Evolutionary conservation across 306 rosid genomes (phyloP).

Genomic region (Prinsepia uniflora): DNA sequence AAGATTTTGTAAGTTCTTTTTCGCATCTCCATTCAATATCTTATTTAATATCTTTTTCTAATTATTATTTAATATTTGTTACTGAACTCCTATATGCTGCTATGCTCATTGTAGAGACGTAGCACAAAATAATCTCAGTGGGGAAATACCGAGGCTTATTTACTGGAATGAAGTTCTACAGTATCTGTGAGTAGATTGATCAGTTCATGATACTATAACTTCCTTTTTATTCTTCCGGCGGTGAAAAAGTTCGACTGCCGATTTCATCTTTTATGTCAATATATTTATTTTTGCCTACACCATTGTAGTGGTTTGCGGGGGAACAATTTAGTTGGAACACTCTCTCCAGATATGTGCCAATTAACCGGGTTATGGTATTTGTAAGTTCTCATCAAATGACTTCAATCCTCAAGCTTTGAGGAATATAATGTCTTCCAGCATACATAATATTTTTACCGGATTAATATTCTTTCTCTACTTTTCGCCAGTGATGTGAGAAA

Average conservation of each 20-base stretch:
- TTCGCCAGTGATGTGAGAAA: conserved; percentile 83
- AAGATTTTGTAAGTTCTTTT: conserved; percentile 68
- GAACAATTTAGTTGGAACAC: conserved; percentile 78
- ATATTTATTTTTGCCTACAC: not conserved
- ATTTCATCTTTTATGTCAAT: not conserved
- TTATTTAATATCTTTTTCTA: not conserved
- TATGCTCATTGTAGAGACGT: conserved; percentile 53
- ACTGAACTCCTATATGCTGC: conserved; percentile 13
- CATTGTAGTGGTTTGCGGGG: conserved; percentile 77
- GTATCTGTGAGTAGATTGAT: conserved; percentile 67
- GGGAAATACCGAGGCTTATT: conserved; percentile 94
- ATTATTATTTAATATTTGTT: not conserved
- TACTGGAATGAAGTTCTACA: conserved; percentile 99
- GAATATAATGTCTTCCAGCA: not conserved
- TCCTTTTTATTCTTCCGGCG: not conserved
- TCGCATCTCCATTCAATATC: not conserved
- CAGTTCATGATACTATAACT: not conserved
- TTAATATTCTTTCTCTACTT: not conserved
- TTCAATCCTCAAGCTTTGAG: not conserved
- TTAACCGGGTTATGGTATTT: conserved; percentile 94
- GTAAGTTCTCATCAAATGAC: conserved; percentile 50
- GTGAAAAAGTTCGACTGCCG: not conserved
- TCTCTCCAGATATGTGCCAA: conserved; percentile 95
- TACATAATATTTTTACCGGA: not conserved
- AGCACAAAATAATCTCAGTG: conserved; percentile 88